These are phyloP conservation scores for Eimeria necatrix DNA, from an alignment of 169 alveolate genomes.

Conservation along the genomic window DNA sequence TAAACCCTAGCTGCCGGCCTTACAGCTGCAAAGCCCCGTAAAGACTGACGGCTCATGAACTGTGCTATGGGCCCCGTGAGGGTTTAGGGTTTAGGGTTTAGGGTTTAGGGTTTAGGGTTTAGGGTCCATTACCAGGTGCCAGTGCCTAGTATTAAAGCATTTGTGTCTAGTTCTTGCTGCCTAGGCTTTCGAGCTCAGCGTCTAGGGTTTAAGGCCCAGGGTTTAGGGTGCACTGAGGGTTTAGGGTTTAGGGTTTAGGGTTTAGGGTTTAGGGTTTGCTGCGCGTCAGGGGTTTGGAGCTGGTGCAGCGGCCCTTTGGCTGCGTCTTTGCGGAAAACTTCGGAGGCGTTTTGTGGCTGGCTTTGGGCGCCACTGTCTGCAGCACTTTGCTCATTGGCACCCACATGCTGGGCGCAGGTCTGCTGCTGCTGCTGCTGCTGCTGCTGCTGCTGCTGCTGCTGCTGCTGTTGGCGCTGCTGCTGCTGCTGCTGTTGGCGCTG, in stretches of 20 bases:
- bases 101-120: slow-evolving; percentile 42
- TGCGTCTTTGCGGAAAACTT: slow-evolving; percentile 74
- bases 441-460: slow-evolving; percentile 54
- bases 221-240: neutral
- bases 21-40: too few species aligned
- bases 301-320: slow-evolving; percentile 62
- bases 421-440: slow-evolving; percentile 3
- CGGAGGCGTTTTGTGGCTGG: slow-evolving; percentile 83
- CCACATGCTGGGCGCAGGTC: slow-evolving; percentile 56
- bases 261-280: slow-evolving; percentile 41
- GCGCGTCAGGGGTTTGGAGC: slow-evolving; percentile 69
- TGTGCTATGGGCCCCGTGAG: neutral
- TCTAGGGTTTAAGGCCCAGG: neutral
- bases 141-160: neutral
- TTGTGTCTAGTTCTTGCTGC: neutral
- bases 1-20: too few species aligned
- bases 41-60: neutral
- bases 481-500: neutral
- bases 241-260: neutral
- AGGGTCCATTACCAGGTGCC: neutral
- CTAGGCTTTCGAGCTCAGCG: neutral
- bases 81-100: slow-evolving; percentile 47
- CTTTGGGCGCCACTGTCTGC: slow-evolving; percentile 68
- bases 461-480: neutral
- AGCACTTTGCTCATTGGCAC: slow-evolving; percentile 13